Evolutionary conservation across 2,329 filamentous ascomycete species (phyloP).

Genomic region (Microascus cirrosus): DNA sequence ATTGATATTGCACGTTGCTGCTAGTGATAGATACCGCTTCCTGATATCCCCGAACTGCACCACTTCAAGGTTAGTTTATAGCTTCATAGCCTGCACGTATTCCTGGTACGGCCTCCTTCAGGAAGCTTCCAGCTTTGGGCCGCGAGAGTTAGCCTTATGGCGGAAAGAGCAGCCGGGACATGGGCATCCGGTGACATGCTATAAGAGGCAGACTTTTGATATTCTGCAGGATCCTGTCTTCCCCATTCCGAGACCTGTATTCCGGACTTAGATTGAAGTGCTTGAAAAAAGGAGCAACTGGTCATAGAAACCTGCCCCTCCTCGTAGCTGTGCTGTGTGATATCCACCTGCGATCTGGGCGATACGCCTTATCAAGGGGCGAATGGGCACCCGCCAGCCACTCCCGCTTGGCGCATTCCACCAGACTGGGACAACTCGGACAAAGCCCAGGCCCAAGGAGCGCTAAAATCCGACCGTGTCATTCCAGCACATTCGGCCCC

Average conservation of each 20-base stretch:
- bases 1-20: too few relatives aligned
- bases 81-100: too few relatives aligned
- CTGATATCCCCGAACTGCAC: too few relatives aligned
- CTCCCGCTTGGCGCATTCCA: not conserved
- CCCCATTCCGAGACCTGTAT: not conserved
- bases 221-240: not conserved
- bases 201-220: too few relatives aligned
- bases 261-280: not conserved
- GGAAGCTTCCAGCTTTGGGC: too few relatives aligned
- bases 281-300: not conserved
- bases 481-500: not conserved
- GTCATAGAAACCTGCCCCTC: not conserved
- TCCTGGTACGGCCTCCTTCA: too few relatives aligned
- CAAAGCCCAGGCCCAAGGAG: not conserved
- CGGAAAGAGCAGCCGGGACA: too few relatives aligned
- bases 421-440: not conserved
- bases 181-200: too few relatives aligned
- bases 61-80: too few relatives aligned
- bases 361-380: not conserved
- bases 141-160: too few relatives aligned
- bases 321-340: not conserved
- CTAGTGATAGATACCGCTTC: too few relatives aligned
- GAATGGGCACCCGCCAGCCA: too few relatives aligned
- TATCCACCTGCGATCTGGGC: not conserved
- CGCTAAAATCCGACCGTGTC: not conserved